These are phyloP conservation scores for Cladophialophora immunda DNA, from an alignment of 2,329 filamentous ascomycete genomes.

Conservation along the genomic window DNA sequence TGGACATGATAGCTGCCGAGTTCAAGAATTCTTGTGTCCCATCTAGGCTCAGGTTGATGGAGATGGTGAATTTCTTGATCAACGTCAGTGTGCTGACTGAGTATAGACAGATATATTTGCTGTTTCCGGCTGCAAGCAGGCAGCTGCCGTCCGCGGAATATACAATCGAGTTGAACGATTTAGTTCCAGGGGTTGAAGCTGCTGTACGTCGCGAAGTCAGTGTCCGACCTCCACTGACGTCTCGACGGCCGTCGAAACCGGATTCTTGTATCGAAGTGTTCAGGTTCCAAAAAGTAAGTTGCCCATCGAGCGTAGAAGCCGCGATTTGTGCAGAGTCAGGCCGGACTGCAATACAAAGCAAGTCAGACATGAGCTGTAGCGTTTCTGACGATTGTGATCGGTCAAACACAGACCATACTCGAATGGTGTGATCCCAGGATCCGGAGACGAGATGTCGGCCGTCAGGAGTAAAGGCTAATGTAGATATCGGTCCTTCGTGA, in stretches of 20 bases:
- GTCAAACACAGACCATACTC: constrained; percentile 95
- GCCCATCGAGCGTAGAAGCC: constrained; percentile 90
- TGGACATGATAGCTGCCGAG: constrained; percentile 89
- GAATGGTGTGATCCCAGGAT: constrained; percentile 95
- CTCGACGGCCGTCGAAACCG: constrained; percentile 86
- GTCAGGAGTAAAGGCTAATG: constrained; percentile 86
- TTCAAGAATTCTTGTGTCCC: constrained; percentile 98
- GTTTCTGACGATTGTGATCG: constrained; percentile 95
- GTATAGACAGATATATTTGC: constrained; percentile 98
- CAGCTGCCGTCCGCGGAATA: constrained; percentile 95
- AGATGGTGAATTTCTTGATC: constrained; percentile 94
- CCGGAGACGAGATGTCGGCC: constrained; percentile 85
- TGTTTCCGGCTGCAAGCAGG: constrained; percentile 89
- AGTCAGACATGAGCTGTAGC: constrained; percentile 88
- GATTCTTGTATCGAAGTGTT: constrained; percentile 85
- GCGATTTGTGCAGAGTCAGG: constrained; percentile 92
- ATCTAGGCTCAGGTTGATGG: constrained; percentile 91
- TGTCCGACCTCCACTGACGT: constrained; percentile 91
- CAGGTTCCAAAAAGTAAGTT: constrained; percentile 93
- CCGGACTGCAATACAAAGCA: constrained; percentile 84
- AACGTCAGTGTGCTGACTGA: constrained; percentile 92
- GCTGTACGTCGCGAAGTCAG: constrained; percentile 87
- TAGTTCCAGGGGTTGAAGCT: constrained; percentile 88
- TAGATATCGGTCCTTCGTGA: constrained; percentile 92
- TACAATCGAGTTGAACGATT: constrained; percentile 84